Base-by-base conservation (phyloP, 1,284 basidiomycete species). In the Tilletiopsis washingtonensis region DNA sequence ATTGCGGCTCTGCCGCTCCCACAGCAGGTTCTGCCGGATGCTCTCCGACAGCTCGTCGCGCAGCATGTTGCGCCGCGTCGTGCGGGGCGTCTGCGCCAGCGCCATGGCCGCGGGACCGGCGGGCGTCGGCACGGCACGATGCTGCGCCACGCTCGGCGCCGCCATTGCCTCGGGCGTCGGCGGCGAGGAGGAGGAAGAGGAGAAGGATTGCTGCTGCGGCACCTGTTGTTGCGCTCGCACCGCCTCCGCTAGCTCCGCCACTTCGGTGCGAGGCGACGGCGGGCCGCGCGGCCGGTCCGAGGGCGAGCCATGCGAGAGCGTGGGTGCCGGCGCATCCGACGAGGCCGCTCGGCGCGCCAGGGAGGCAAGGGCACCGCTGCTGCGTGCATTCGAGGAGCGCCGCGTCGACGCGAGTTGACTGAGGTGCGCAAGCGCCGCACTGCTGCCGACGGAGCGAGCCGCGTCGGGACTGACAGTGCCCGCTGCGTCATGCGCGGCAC, bases 31-130 rank as follows among this genome's bases (percentile, higher is more conserved):
- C 43, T 84, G 77, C 19, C 89, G 78, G 53, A 93, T 75, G 55
- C 83, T 85, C 75, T 91, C 89, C 41, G 85, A 85, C 67, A 93
- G 77, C 74, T 93, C 89, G 20, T 83, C 84, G 51, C 82, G 78
- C 44, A 91, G 78, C 86, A 91, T 91, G 63, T 82, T 80, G 43
- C 85, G 78, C 4, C 88, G 80, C 15, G 86, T 90, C 32, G 89
- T 88, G 25, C 85, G 81, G 1, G 89, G 89, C 1, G 88, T 86
- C 61, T 84, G 84, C 0, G 88, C 85, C 24, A 80, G 76, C 0
- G 82, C 79, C n/a, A n/a, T n/a, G n/a, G n/a, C n/a, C n/a, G n/a
- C 17, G 83, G 79, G 1, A 77, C 75, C 0, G 85, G 84, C 84
- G 85, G 74, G 85, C 17, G 17, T 11, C 12, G 32, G 12, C 17